Conservation (phyloP, 768 basidiomycete genomes). For the Stropharia rugosoannulata region DNA sequence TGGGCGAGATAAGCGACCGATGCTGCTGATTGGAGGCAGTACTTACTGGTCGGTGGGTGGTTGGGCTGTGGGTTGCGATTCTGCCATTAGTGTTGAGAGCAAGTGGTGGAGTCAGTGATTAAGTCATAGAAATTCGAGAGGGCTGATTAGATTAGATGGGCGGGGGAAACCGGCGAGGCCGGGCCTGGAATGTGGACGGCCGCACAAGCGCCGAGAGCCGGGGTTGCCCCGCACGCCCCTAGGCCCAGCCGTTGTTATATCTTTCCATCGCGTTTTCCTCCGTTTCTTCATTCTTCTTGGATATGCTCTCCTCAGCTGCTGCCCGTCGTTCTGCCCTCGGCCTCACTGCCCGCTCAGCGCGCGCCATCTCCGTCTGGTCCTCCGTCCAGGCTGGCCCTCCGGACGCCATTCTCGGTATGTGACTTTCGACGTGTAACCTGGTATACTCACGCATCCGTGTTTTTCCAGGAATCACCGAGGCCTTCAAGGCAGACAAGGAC, state of each 20-base stretch:
- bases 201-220: constrained; percentile 23
- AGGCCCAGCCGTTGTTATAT: constrained; percentile 4
- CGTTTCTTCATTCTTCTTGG: constrained; percentile 24
- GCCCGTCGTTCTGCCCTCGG: constrained; percentile 49
- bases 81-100: constrained; percentile 28
- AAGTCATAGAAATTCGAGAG: constrained; percentile 10
- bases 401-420: constrained; percentile 85
- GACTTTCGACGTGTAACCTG: constrained; percentile 2
- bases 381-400: constrained; percentile 85
- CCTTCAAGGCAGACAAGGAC: constrained; percentile 94
- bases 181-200: constrained; percentile 7
- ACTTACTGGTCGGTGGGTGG: constrained; percentile 25
- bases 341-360: constrained; percentile 32
- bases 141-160: constrained; percentile 19
- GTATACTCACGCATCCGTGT: constrained; percentile 4
- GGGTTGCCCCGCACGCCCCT: constrained; percentile 4
- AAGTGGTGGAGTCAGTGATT: constrained; percentile 1
- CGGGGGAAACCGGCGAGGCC: constrained; percentile 26
- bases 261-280: constrained; percentile 18
- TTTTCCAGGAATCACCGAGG: constrained; percentile 78
- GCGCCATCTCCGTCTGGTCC: constrained; percentile 74
- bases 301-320: constrained; percentile 49
- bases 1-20: constrained; percentile 1
- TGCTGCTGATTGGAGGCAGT: neutral
- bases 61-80: constrained; percentile 23